These are phyloP conservation scores for Cadophora sp. DNA, from an alignment of 2,329 filamentous ascomycete genomes.

Conservation along the genomic window DNA sequence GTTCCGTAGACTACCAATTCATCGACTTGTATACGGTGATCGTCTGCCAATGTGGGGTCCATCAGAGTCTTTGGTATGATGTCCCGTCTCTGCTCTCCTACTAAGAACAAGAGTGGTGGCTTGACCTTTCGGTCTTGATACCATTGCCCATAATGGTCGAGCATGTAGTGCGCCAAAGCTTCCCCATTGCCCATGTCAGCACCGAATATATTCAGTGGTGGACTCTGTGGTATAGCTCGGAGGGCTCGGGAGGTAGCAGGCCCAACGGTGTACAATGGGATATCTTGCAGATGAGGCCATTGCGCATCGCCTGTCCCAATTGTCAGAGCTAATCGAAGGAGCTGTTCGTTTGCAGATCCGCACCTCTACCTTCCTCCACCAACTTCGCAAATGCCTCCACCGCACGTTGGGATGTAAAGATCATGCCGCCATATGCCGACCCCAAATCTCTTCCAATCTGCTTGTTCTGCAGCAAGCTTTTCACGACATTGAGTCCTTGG, in stretches of 20 bases:
- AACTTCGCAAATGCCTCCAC: constrained; percentile 78
- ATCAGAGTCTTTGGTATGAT: constrained; percentile 85
- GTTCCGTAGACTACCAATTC: constrained; percentile 90
- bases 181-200: constrained; percentile 87
- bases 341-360: neutral
- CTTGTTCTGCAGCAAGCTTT: constrained; percentile 53
- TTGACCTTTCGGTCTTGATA: constrained; percentile 52
- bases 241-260: constrained; percentile 82
- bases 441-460: constrained; percentile 48
- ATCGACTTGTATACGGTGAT: constrained; percentile 68
- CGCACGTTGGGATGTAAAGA: constrained; percentile 84
- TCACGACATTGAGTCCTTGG: constrained; percentile 61
- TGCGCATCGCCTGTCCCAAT: constrained; percentile 25
- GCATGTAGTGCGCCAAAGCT: constrained; percentile 77
- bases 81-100: constrained; percentile 88
- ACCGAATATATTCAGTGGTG: constrained; percentile 71
- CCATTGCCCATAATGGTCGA: constrained; percentile 73
- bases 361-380: constrained; percentile 54
- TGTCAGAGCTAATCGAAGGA: constrained; percentile 15
- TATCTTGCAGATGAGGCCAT: constrained; percentile 61
- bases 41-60: constrained; percentile 55
- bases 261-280: constrained; percentile 79
- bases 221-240: constrained; percentile 55
- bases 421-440: constrained; percentile 72
- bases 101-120: constrained; percentile 80